Conservation (phyloP, 2,329 filamentous ascomycete genomes). For the Stylonectria norvegica region DNA sequence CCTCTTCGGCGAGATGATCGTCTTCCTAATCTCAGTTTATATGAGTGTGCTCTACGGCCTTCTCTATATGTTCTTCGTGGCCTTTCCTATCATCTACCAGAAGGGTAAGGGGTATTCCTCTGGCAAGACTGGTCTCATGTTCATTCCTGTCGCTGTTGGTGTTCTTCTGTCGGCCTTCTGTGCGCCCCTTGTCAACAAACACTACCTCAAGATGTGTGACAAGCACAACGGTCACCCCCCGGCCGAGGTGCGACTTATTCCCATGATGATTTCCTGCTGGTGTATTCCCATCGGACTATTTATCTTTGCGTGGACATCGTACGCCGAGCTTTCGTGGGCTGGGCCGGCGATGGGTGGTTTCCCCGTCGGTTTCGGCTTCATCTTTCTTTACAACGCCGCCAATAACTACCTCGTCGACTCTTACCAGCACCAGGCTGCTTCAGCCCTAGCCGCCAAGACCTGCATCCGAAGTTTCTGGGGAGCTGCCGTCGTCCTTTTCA, state of each 20-base stretch:
- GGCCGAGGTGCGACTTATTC: conserved; percentile 73
- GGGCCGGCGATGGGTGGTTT: conserved; percentile 70
- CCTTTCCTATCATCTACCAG: conserved; percentile 69
- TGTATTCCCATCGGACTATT: conserved; percentile 59
- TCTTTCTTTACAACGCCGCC: conserved; percentile 77
- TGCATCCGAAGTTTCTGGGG: conserved; percentile 79
- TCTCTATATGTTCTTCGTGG: conserved; percentile 75
- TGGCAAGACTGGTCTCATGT: conserved; percentile 77
- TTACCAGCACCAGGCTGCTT: conserved; percentile 71
- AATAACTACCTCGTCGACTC: conserved; percentile 70
- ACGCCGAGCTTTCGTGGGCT: conserved; percentile 62
- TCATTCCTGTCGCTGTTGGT: conserved; percentile 77
- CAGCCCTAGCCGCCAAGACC: conserved; percentile 77
- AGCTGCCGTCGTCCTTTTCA: conserved; percentile 73
- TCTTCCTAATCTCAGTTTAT: conserved; percentile 78
- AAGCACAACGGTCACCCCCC: conserved; percentile 70
- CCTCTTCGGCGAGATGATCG: conserved; percentile 78
- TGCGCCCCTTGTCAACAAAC: conserved; percentile 72
- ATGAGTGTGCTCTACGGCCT: conserved; percentile 79
- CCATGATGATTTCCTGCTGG: conserved; percentile 78
- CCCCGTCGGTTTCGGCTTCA: conserved; percentile 75
- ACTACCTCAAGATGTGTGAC: conserved; percentile 64
- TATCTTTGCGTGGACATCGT: conserved; percentile 62
- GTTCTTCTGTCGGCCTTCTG: conserved; percentile 65
- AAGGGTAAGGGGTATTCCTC: conserved; percentile 75